Conservation (phyloP, 1,284 basidiomycete genomes). For the Marasmius fiardii region DNA sequence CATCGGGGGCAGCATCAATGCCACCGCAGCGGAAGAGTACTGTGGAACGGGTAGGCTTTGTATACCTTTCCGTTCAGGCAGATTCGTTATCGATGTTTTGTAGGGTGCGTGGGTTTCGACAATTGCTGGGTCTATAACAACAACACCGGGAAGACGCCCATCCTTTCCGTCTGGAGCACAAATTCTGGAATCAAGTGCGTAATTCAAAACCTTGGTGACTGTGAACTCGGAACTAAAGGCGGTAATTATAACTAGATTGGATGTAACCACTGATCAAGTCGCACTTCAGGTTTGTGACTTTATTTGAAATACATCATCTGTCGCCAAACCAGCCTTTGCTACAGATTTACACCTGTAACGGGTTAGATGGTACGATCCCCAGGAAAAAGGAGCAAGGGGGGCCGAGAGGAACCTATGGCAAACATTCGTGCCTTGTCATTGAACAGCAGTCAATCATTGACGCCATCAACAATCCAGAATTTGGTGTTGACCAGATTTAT, state of each 20-base stretch:
- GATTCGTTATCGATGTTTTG: neutral
- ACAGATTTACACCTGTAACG: conserved; percentile 44
- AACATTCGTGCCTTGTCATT: conserved; percentile 44
- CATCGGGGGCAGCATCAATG: conserved; percentile 35
- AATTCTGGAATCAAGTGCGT: conserved; percentile 44
- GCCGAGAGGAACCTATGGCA: conserved; percentile 29
- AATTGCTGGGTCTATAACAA: conserved; percentile 45
- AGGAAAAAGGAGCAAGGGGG: conserved; percentile 44
- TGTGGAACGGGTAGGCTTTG: conserved; percentile 38
- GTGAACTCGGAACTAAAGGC: conserved; percentile 2
- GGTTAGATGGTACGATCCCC: conserved; percentile 35
- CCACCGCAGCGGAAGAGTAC: conserved; percentile 29
- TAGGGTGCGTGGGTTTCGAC: conserved; percentile 43
- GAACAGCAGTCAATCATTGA: conserved; percentile 48
- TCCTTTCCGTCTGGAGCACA: conserved; percentile 39
- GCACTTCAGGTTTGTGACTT: conserved; percentile 35
- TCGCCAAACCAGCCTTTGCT: neutral
- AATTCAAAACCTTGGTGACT: neutral
- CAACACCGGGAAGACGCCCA: conserved; percentile 24
- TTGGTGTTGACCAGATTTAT: conserved; percentile 41
- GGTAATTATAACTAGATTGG: conserved; percentile 29
- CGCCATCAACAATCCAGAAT: conserved; percentile 46
- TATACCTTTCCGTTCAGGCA: neutral
- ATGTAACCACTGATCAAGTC: conserved; percentile 41
- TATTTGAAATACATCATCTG: neutral